A percentile compares a stretch with the other conserved stretches of the same genome.
These are phyloP conservation scores for Aegilops sharonensis DNA, from an alignment of 176 grass and related monocot species.

Conservation along the genomic window DNA sequence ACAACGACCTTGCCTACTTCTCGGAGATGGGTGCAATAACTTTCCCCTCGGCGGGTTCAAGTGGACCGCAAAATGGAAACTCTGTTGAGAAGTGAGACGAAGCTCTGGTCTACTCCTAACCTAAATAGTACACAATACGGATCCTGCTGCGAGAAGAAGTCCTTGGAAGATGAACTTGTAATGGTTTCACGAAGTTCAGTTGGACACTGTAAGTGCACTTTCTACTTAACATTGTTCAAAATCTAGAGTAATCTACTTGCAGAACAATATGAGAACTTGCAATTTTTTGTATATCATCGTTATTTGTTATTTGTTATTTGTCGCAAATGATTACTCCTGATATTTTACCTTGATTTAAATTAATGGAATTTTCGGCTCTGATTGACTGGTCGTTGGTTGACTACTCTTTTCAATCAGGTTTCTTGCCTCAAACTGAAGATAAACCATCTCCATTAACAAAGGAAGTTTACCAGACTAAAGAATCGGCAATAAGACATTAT, in stretches of 20 bases:
- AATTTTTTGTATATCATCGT: constrained; percentile 8
- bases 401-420: constrained; percentile 19
- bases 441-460: background rate
- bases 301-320: background rate
- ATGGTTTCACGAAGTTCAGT: too few relatives aligned
- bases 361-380: constrained; percentile 70
- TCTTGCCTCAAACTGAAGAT: constrained; percentile 45
- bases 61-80: too few relatives aligned
- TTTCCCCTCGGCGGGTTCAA: too few relatives aligned
- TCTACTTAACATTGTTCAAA: too few relatives aligned
- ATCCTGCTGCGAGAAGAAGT: too few relatives aligned
- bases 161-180: too few relatives aligned
- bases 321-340: background rate
- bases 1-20: too few relatives aligned
- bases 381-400: constrained; percentile 41
- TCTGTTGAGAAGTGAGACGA: too few relatives aligned
- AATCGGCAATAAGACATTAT: background rate
- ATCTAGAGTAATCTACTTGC: constrained; percentile 75
- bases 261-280: constrained; percentile 31
- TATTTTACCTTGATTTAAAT: constrained; percentile 80
- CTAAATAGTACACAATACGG: too few relatives aligned
- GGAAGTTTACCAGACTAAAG: background rate
- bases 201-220: too few relatives aligned
- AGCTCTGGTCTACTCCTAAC: too few relatives aligned
- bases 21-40: too few relatives aligned